Base-by-base conservation (phyloP, 345 rosid genomes). In the Bruguiera sexangula region DNA sequence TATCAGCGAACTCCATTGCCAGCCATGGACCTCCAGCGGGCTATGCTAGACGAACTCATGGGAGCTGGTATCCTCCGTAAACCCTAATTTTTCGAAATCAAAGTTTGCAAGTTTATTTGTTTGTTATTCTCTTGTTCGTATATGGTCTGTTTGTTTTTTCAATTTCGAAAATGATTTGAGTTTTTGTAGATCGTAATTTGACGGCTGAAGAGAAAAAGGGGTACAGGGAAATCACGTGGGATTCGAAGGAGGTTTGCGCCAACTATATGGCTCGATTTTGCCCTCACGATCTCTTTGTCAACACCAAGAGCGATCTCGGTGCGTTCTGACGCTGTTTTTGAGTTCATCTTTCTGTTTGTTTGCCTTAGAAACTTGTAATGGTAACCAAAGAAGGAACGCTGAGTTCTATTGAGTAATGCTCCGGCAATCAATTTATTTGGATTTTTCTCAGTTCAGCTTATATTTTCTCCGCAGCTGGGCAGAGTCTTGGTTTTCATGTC, bases 221-320 rank as follows among this genome's bases (percentile, higher is more conserved):
- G 5, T 86, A 82, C 79, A 85, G 80, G 85, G 99, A 92, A 80
- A 65, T 92, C 39, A 85, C 78, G 32, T 95, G 99, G 99, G 96
- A 92, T 66, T 97, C 94, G 27, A 90, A 86, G 83, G 99, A 92
- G 66, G 99, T 95, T 18, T 95, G 99, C 68, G 87, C 88, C 3
- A 90, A 82, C 69, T 92, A 85, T 72, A 95, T 95, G 99, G 97
- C 94, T 85, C 86, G 98, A 15, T 95, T 95, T 71, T 95, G 99
- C 64, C 98, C 99, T 61, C 97, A 95, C 32, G 99, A 95, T 67
- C 98, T 95, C 84, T 95, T 95, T 56, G 94, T 95, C 82, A 95
- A 95, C 82, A 95, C 99, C 60, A 84, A 86, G 69, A 95, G 97
- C 77, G 99, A 95, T 81, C 94, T 95, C 52, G 99, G 98, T 95